phyloP scores from a whole-genome alignment of 2,329 filamentous ascomycete genomes.

The Aspergillus ochraceus region DNA sequence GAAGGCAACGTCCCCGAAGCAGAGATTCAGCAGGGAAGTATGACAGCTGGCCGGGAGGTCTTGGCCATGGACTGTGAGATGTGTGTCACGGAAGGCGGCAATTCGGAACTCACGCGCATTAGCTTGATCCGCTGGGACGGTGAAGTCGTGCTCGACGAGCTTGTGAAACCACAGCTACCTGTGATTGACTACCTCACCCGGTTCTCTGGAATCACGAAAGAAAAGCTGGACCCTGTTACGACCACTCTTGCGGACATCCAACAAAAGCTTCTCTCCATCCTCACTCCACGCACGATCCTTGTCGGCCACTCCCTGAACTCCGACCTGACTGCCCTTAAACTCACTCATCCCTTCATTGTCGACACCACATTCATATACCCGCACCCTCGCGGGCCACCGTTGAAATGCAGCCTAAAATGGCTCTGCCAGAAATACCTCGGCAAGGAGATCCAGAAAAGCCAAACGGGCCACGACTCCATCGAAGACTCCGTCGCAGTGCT shows the following conservation, averaged over 20 bases:
- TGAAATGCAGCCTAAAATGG: conserved; percentile 90
- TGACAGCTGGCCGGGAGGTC: conserved; percentile 77
- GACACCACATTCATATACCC: conserved; percentile 90
- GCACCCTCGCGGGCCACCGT: conserved; percentile 82
- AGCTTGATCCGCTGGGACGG: conserved; percentile 87
- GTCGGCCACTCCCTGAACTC: conserved; percentile 51
- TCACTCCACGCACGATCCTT: conserved; percentile 53
- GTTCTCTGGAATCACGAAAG: conserved; percentile 88
- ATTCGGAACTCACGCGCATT: conserved; percentile 83
- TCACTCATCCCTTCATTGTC: conserved; percentile 89
- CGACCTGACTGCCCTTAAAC: conserved; percentile 72
- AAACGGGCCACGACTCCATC: conserved; percentile 80
- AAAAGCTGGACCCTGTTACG: conserved; percentile 78
- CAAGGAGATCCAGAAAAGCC: conserved; percentile 83
- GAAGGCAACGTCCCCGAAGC: conserved; percentile 68
- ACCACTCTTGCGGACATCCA: conserved; percentile 86
- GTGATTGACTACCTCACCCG: conserved; percentile 90
- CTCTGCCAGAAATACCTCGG: conserved; percentile 81
- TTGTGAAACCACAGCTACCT: conserved; percentile 86
- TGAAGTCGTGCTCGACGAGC: conserved; percentile 76
- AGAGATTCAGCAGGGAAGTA: conserved; percentile 75
- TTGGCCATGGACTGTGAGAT: conserved; percentile 94
- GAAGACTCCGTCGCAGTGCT: conserved; percentile 91
- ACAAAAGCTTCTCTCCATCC: conserved; percentile 66
- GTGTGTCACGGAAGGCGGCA: conserved; percentile 80